Conservation (phyloP, 2,329 filamentous ascomycete genomes). For the Aspergillus nomiae region DNA sequence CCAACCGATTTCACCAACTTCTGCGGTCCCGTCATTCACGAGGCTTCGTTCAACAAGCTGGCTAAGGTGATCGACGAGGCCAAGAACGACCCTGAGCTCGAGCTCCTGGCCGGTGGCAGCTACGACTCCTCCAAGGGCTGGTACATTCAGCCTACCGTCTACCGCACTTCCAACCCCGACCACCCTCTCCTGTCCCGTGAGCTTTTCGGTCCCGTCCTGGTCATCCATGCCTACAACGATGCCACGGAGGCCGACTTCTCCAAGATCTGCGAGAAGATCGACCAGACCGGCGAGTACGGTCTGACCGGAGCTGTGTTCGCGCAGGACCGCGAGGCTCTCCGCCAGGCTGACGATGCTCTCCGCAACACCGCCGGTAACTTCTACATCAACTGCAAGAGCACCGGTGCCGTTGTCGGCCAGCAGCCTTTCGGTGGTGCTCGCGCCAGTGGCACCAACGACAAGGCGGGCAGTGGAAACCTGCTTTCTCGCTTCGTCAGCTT, state of each 20-base stretch:
- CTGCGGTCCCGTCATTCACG: conserved; percentile 84
- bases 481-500: conserved; percentile 67
- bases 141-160: conserved; percentile 83
- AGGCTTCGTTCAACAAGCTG: conserved; percentile 78
- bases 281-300: conserved; percentile 44
- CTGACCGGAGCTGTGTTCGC: conserved; percentile 48
- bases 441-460: conserved; percentile 72
- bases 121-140: conserved; percentile 79
- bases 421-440: conserved; percentile 71
- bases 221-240: conserved; percentile 78
- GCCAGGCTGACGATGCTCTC: conserved; percentile 38
- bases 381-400: conserved; percentile 55
- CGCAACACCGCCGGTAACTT: conserved; percentile 45
- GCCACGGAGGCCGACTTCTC: conserved; percentile 58
- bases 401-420: conserved; percentile 71
- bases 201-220: conserved; percentile 79
- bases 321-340: conserved; percentile 38
- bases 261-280: conserved; percentile 56
- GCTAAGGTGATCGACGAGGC: conserved; percentile 74
- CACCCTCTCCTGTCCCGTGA: conserved; percentile 77
- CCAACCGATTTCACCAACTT: conserved; percentile 75
- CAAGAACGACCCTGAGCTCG: conserved; percentile 72
- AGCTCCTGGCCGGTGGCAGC: conserved; percentile 73
- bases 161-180: conserved; percentile 70
- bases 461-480: conserved; percentile 67